A percentile compares a stretch with the other conserved stretches of the same genome.
Conservation (phyloP, 2,329 filamentous ascomycete genomes). For the Intubia oerlemansii region DNA sequence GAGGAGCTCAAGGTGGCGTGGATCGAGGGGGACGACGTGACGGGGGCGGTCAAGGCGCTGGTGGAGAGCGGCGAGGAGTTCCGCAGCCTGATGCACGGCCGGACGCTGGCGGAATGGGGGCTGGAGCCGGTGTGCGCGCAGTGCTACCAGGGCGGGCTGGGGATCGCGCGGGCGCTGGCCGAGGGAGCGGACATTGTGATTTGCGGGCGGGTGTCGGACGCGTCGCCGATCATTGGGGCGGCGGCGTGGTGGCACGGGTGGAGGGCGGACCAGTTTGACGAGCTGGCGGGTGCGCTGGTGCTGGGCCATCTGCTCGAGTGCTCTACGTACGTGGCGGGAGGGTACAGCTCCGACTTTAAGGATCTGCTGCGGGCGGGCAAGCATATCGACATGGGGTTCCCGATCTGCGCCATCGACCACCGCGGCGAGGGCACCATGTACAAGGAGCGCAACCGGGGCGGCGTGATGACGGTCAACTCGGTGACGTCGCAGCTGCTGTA, state of each 20-base stretch:
- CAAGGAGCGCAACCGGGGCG: constrained; percentile 10
- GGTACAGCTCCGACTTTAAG: constrained; percentile 24
- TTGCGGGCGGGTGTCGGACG: constrained; percentile 18
- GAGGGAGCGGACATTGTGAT: constrained; percentile 17
- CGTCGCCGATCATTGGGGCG: constrained; percentile 22
- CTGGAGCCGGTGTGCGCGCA: too few relatives aligned
- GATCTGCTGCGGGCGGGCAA: constrained; percentile 19
- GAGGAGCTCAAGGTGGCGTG: constrained; percentile 14
- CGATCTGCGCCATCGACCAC: constrained; percentile 24
- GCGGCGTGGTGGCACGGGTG: constrained; percentile 26
- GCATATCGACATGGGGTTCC: constrained; percentile 19
- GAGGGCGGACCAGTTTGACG: constrained; percentile 19
- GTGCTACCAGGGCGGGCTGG: constrained; percentile 23
- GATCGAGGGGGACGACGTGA: constrained; percentile 14
- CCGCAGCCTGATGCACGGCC: too few relatives aligned
- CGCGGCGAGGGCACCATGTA: constrained; percentile 16
- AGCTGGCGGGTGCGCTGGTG: constrained; percentile 19
- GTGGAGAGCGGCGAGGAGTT: too few relatives aligned
- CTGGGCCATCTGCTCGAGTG: constrained; percentile 24
- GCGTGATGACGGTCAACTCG: constrained; percentile 7
- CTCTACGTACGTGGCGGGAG: constrained; percentile 22
- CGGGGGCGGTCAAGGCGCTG: constrained; percentile 6
- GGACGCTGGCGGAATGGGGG: too few relatives aligned
- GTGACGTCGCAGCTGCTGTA: constrained; percentile 14
- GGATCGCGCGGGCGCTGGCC: constrained; percentile 15